Evolutionary conservation across 257 asterid species (phyloP), one percentile per base, ranked within the genome.

Genomic region (Nicotiana paniculata): DNA sequence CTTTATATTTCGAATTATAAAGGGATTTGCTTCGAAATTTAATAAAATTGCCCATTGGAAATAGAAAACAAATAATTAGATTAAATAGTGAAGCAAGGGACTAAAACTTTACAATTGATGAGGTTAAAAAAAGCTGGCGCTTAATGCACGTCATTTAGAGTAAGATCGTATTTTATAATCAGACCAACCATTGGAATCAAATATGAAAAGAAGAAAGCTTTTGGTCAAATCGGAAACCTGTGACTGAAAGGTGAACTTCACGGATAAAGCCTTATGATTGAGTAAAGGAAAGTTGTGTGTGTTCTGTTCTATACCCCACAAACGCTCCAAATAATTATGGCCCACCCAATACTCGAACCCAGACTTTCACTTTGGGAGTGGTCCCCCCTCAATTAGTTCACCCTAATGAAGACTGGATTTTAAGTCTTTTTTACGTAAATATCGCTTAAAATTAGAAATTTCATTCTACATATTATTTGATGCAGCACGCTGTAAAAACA

Each of bases 291-390:
- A 26, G 79, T 26, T n/a, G 17, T 26, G 63, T 58, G 63, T 58
- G 28, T 18, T 18, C 3, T 58, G 63, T 58, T 75, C 26, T 51
- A 51, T 15, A 75, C 43, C 79, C 79, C 63, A 75, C 79, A 75
- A 74, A 26, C 79, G 79, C 63, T 75, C 79, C 79, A 48, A 75
- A 35, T 75, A 51, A 75, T 51, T 48, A 75, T 75, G 79, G 63
- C 63, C 79, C 79, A 75, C 63, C 63, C 39, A 37, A 43, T 48
- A 46, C 79, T 5, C 21, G 33, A 12, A 15, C 43, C 62, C 79
- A 58, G 13, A n/a, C n/a, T n/a, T 48, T 18, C 28, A 48, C 21
- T 61, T 46, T 24, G 33, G 4, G 3, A 26, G 43, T 75, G 79
- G 79, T 48, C 79, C 62, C 79, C 67, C 12, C 77, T 21, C 5